Base-by-base conservation (phyloP, 306 rosid species). In the Phaseolus lunatus region DNA sequence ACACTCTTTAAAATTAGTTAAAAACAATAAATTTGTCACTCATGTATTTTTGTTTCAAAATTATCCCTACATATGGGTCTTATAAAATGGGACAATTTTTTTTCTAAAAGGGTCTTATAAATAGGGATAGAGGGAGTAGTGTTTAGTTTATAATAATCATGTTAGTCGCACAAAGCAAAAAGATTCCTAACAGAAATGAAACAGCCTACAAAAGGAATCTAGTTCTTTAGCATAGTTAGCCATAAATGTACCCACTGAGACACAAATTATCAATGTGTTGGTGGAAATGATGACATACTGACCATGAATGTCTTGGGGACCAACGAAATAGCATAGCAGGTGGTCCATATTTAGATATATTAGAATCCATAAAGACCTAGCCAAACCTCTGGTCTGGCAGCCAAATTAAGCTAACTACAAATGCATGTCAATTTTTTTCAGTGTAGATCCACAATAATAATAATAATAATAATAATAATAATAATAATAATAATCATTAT, bases 221-320 rank as follows among this genome's bases (percentile, higher is more conserved):
- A 76, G 71, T 79, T 77, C 79, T 73, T 74, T 75, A 76, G 81
- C 63, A 78, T 83, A 75, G 89, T 78, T 85, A 85, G 86, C 73
- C 78, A 83, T 80, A 72, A 86, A 88, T 78, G 84, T 83, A 59
- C 79, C 86, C 86, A 83, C 84, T 49, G 70, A 86, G 94, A 85
- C 97, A 86, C 62, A 80, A 77, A 56, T 78, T 77, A 88, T 85
- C 89, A 86, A 81, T 41, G 73, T 89, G 94, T 86, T 88, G 86
- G 88, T 82, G 87, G 88, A 70, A 87, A 45, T 70, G 27, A 80
- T 77, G 81, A 86, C 92, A 89, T 59, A 45, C 70, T 82, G 89
- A 86, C 89, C 80, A 77, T 26, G 85, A 77, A 78, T 86, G 86
- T 89, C 86, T 82, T 24, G 87, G 90, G 92, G 88, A 83, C 92